phyloP scores from a whole-genome alignment of 2,329 filamentous ascomycete species.

The Thelonectria discophora region DNA sequence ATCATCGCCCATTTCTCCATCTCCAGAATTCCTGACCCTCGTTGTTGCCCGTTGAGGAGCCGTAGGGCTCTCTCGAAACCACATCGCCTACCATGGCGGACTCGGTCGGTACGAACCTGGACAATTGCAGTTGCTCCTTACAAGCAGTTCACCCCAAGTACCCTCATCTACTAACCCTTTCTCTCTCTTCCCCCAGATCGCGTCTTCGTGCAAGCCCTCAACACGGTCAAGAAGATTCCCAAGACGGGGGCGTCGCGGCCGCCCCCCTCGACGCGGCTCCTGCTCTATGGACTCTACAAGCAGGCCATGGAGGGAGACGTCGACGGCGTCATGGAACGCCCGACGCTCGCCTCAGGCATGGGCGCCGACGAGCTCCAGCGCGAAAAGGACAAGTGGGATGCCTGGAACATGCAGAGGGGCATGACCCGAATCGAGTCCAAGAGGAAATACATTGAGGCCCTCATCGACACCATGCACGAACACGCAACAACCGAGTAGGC shows the following conservation, averaged over 20 bases:
- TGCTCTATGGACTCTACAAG: constrained; percentile 98
- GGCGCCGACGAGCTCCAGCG: constrained; percentile 63
- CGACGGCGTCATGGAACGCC: constrained; percentile 90
- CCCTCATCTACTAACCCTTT: constrained; percentile 19
- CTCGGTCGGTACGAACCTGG: constrained; percentile 43
- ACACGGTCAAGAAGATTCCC: constrained; percentile 97
- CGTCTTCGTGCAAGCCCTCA: constrained; percentile 98
- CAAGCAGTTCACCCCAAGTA: neutral
- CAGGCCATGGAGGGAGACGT: constrained; percentile 99
- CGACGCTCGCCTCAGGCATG: constrained; percentile 60
- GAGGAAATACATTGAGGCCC: constrained; percentile 87
- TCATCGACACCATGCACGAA: constrained; percentile 96
- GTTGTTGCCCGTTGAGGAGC: constrained; percentile 29
- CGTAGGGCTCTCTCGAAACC: constrained; percentile 24
- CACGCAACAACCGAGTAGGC: constrained; percentile 86
- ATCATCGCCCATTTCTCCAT: constrained; percentile 26
- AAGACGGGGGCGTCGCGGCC: constrained; percentile 92
- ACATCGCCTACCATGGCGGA: constrained; percentile 40
- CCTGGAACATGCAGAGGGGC: constrained; percentile 89
- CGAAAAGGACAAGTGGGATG: constrained; percentile 83
- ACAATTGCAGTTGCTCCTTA: neutral
- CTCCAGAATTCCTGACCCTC: constrained; percentile 13
- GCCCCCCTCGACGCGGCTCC: constrained; percentile 83
- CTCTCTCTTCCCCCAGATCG: constrained; percentile 69
- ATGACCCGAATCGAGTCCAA: constrained; percentile 92